Conservation (phyloP, 345 rosid species). For the Eucalyptus cladocalyx region DNA sequence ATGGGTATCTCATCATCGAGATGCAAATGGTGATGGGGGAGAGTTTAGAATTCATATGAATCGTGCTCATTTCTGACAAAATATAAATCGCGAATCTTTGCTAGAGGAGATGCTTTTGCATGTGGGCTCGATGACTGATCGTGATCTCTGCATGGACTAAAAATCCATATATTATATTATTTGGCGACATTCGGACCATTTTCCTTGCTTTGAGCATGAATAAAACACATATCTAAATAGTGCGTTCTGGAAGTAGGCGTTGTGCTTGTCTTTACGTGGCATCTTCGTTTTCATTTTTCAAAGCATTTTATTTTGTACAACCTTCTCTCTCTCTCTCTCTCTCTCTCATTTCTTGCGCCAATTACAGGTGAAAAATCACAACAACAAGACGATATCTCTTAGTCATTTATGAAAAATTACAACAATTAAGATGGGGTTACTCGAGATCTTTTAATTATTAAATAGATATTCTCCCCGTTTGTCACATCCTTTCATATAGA, state of each 20-base stretch:
- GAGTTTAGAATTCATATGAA: neutral
- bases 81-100: neutral
- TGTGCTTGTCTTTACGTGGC: neutral
- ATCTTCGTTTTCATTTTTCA: neutral
- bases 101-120: neutral
- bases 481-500: neutral
- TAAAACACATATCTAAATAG: neutral
- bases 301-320: neutral
- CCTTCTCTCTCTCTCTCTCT: neutral
- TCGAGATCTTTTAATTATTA: neutral
- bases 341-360: neutral
- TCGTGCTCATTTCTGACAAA: neutral
- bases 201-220: neutral
- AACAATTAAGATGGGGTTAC: neutral
- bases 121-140: neutral
- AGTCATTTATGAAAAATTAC: neutral
- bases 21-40: neutral
- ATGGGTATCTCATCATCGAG: neutral
- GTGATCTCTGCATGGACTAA: neutral
- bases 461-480: neutral
- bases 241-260: neutral
- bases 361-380: neutral
- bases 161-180: neutral
- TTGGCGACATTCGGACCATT: neutral
- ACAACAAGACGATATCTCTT: neutral